Evolutionary conservation across 2,329 filamentous ascomycete species (phyloP), one percentile per base, ranked within the genome.

Genomic region (Microdochium paspali): DNA sequence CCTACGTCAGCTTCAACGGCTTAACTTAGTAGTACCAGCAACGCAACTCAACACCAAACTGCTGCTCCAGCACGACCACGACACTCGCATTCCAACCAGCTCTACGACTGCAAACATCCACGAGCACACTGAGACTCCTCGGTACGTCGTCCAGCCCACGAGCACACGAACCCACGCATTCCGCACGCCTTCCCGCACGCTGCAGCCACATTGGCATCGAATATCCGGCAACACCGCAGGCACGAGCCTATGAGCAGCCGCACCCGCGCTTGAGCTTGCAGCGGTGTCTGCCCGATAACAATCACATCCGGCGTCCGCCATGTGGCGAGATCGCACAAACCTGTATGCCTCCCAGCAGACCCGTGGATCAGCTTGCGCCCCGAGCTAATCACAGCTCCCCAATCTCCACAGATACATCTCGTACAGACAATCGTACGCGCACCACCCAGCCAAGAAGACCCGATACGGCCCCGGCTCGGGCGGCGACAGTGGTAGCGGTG

Each of bases 281-380:
- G 13, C 31, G 18, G 5, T 4, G n/a, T n/a, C n/a, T n/a, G n/a
- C 26, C 26, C 26, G 26, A 28, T 28, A 21, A 18, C 6, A 20
- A 40, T 20, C 6, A 44, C 42, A 13, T 24, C 51, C 53, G 62
- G 70, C 71, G 73, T 77, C 76, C 82, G 84, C 79, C 73, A 95
- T 95, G 89, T 98, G 90, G 90, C 89, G 93, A 75, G 93, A 98
- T 78, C 86, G 93, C 71, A 98, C 93, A 58, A 98, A 97, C 66
- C 86, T 98, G 90, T 96, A 82, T 59, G 80, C 63, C 44, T 39
- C 42, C 46, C 35, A 44, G 50, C 32, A 51, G 53, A 45, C 49
- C 50, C 51, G 7, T 28, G 26, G 50, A 47, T 50, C 35, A 20
- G 18, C 53, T 49, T 32, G 40, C 47, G 44, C 49, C 53, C 50